phyloP scores from a whole-genome alignment of 2,329 filamentous ascomycete species.

The Aureobasidium musti region DNA sequence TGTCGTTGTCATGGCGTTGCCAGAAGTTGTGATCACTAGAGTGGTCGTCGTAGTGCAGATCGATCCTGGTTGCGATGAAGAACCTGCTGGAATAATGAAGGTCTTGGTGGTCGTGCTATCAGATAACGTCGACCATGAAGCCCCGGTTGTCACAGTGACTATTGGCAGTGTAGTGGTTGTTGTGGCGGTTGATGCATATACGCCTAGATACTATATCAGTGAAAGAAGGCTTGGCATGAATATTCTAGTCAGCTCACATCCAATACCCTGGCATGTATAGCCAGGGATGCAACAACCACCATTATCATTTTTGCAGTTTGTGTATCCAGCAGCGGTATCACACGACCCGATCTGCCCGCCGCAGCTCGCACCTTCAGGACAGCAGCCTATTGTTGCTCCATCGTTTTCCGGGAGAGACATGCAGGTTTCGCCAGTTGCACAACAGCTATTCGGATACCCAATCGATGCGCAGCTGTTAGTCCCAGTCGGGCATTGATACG shows the following conservation, averaged over 20 bases:
- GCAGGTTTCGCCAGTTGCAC: slow-evolving; percentile 65
- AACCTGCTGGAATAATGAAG: slow-evolving; percentile 30
- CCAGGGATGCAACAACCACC: slow-evolving; percentile 74
- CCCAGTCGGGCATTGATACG: slow-evolving; percentile 66
- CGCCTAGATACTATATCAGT: slow-evolving; percentile 29
- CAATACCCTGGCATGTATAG: slow-evolving; percentile 67
- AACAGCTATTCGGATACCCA: slow-evolving; percentile 71
- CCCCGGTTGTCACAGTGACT: slow-evolving; percentile 31
- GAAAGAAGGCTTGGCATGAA: neutral
- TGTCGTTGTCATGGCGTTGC: slow-evolving; percentile 30
- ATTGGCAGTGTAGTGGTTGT: slow-evolving; percentile 36
- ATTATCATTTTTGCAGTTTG: slow-evolving; percentile 62
- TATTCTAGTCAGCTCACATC: slow-evolving; percentile 58
- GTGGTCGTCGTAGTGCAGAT: slow-evolving; percentile 37
- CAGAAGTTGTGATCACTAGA: slow-evolving; percentile 29
- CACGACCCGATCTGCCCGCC: slow-evolving; percentile 65
- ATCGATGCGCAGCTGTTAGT: slow-evolving; percentile 67
- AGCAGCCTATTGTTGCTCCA: slow-evolving; percentile 72
- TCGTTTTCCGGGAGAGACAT: slow-evolving; percentile 63
- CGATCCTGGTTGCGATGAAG: slow-evolving; percentile 32
- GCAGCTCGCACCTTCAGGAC: slow-evolving; percentile 65
- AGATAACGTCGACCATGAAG: slow-evolving; percentile 16
- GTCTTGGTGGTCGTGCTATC: slow-evolving; percentile 22
- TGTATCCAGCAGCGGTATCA: slow-evolving; percentile 57
- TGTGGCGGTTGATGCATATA: slow-evolving; percentile 34